Evolutionary conservation across 2,329 filamentous ascomycete species (phyloP), one percentile per base, ranked within the genome.

Genomic region (Penicillium sp.): DNA sequence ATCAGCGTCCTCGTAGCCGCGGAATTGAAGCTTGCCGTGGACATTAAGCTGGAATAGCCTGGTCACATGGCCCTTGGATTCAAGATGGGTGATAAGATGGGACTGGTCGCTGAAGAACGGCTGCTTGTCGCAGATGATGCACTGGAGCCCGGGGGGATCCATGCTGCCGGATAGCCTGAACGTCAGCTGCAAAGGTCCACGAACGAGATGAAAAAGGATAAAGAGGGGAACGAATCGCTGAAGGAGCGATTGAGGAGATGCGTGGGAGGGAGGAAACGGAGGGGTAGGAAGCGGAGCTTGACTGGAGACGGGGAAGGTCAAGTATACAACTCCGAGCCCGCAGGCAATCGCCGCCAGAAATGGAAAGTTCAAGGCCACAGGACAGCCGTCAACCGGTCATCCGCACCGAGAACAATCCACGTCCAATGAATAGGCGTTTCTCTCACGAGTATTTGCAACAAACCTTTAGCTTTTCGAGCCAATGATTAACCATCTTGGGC

Each of bases 61-160:
- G 60, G 92, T 88, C 36, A 97, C 81, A 73, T 98, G 94, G n/a
- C 90, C 89, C 73, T 97, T 97, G 64, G 93, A 97, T 60, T 90
- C 87, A 62, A 97, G 86, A 72, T 98, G 94, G 13, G 94, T 98
- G 71, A 98, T 85, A 39, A 97, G 82, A 75, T 97, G 94, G 36
- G 93, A 96, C 46, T 92, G 82, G 75, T 98, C 94, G 56, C 92
- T 96, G 78, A 97, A 97, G 33, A 78, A 85, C 40, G 91, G 91
- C 60, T 84, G 84, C 66, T 89, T 91, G 37, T 90, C 89, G 73
- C 94, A 98, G 66, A 96, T 88, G 70, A 83, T 87, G 85, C 94
- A 98, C 66, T 86, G 79, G 50, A 97, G 85, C 57, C 89, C 87
- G 59, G 92, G 88, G 44, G 66, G 63, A 66, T 75, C 73, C 77